These are phyloP conservation scores for Camillea tinctor DNA, from an alignment of 2,329 filamentous ascomycete species.

Conservation along the genomic window DNA sequence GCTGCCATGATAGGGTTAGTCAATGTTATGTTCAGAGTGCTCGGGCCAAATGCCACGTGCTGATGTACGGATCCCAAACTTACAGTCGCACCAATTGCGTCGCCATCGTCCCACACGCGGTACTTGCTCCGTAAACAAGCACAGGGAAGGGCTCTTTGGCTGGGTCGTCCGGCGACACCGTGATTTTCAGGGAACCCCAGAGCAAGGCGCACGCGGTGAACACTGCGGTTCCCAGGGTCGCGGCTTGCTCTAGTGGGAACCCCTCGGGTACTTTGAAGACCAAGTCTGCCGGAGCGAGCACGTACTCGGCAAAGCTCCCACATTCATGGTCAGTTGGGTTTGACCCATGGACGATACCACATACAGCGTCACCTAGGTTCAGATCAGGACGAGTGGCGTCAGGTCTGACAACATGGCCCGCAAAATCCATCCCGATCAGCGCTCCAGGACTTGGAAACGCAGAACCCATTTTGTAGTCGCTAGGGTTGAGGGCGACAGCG, in stretches of 20 bases:
- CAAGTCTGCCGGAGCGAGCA: neutral
- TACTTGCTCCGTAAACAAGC: neutral
- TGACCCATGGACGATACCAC: neutral
- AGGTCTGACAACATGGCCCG: neutral
- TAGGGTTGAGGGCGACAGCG: neutral
- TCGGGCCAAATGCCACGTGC: too few relatives aligned
- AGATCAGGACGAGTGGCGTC: neutral
- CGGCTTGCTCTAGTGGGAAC: neutral
- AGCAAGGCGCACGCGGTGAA: neutral
- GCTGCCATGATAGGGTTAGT: neutral
- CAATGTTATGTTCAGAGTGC: neutral
- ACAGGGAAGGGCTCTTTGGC: neutral
- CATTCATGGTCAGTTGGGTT: neutral
- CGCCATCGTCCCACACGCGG: neutral
- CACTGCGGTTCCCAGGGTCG: neutral
- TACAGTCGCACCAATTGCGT: neutral
- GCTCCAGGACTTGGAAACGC: neutral
- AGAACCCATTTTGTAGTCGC: neutral
- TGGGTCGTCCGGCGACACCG: neutral
- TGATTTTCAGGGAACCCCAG: neutral
- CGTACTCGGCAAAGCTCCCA: neutral
- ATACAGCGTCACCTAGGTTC: neutral
- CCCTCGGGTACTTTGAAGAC: neutral
- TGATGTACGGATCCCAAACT: neutral
- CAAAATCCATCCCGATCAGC: conserved; percentile 1